Evolutionary conservation across 2,329 filamentous ascomycete genomes (phyloP), one percentile per base, ranked within the genome.

Genomic region (Paecilomyces sp.): DNA sequence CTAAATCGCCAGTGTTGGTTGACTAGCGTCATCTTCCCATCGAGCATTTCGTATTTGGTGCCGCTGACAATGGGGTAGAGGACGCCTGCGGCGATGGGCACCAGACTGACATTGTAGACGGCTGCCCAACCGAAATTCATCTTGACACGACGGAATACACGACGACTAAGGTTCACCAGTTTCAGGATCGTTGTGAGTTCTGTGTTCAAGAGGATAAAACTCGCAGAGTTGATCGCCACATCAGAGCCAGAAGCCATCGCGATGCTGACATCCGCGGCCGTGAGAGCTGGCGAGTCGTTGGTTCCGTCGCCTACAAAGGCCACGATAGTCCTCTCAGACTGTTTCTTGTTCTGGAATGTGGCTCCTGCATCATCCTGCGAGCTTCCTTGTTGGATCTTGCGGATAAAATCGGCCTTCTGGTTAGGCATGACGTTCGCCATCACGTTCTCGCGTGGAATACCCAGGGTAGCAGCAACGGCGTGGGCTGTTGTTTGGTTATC

Each of bases 271-370:
- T 96, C 91, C 15, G 91, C 90, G 0, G 87, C 86, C 1, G 88
- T 86, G 3, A 96, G 83, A 1, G 91, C 91, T 0, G 91, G 90
- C 0, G 90, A 88, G 68, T 96, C 91, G 67, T 95, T 95, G 65
- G 93, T 90, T 18, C 91, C 91, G 66, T 95, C 91, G 41, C 91
- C 91, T 1, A 92, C 90, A 85, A 95, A 94, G 47, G 87, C 91
- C 0, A 95, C 85, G 1, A 89, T 82, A 0, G 81, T 80, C 22
- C 83, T 79, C 5, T 54, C 64, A 24, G 61, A 52, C 24, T n/a
- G n/a, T 3, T 57, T 63, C 18, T 65, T 61, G 3, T 52, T 55
- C 33, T 64, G 60, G 25, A 56, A 57, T 12, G 58, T 75, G 54
- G 81, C 81, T 62, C 92, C 86, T 75, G 88, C 87, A 56, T 87